Percentiles rank a stretch among this genome's conserved stretches.
Conservation (phyloP, 108 stramenopile genomes). For the Schizochytrium sp. region DNA sequence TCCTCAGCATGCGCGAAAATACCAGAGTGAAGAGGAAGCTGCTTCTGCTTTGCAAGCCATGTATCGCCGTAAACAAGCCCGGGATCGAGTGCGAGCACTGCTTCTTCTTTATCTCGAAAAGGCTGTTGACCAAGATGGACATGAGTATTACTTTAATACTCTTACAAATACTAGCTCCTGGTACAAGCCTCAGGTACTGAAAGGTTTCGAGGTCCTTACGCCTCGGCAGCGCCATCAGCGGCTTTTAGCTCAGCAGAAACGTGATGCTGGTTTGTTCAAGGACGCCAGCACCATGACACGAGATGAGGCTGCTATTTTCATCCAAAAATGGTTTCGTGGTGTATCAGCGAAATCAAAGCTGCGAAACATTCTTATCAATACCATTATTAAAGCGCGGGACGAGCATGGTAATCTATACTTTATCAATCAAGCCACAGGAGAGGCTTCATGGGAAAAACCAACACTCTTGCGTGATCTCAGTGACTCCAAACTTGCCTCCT, state of each 20-base stretch:
- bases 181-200: constrained; percentile 3
- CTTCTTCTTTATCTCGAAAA: constrained; percentile 30
- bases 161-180: constrained; percentile 25
- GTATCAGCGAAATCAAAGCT: neutral
- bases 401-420: constrained; percentile 14
- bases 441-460: constrained; percentile 37
- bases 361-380: neutral
- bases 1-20: neutral
- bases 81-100: constrained; percentile 24
- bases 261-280: constrained; percentile 9
- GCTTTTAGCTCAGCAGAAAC: neutral
- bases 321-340: neutral
- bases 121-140: constrained; percentile 23
- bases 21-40: neutral
- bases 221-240: neutral
- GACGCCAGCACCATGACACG: neutral
- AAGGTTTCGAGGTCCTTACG: neutral
- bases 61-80: constrained; percentile 43
- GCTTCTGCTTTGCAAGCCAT: constrained; percentile 43
- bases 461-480: neutral
- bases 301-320: constrained; percentile 1
- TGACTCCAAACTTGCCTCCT: neutral
- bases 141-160: constrained; percentile 46
- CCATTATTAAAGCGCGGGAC: constrained; percentile 12
- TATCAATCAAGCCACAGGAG: constrained; percentile 6